phyloP scores from a whole-genome alignment of 345 rosid species.

The Pelargonium nanum region DNA sequence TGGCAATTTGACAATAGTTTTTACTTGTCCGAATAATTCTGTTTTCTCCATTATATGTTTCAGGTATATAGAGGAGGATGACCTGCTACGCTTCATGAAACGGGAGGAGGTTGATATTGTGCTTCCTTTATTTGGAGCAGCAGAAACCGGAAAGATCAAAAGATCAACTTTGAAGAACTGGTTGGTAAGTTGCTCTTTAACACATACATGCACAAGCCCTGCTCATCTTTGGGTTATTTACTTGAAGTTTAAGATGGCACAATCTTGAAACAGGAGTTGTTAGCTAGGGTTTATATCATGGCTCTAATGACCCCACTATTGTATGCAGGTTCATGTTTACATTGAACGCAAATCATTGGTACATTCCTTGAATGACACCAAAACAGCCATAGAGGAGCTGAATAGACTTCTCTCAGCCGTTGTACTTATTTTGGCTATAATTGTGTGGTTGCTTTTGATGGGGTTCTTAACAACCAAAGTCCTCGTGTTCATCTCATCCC shows the following conservation, averaged over 20 bases:
- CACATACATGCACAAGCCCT: neutral
- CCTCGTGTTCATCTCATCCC: neutral
- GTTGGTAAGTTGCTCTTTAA: conserved; percentile 32
- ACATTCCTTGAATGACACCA: neutral
- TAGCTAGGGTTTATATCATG: neutral
- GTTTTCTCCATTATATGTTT: conserved; percentile 2
- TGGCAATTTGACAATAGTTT: neutral
- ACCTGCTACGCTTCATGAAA: conserved; percentile 53
- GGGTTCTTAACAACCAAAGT: neutral
- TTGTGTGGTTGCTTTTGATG: neutral
- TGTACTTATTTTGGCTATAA: neutral
- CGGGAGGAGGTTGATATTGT: conserved; percentile 42
- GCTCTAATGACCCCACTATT: neutral
- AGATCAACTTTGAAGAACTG: conserved; percentile 47
- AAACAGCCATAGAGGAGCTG: neutral
- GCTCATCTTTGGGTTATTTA: no score
- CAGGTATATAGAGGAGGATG: conserved; percentile 60
- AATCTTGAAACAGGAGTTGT: neutral
- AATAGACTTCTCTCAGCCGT: neutral
- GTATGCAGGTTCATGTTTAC: neutral
- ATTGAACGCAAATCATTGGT: neutral
- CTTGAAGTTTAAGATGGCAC: neutral
- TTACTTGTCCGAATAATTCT: neutral
- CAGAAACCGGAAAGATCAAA: conserved; percentile 48
- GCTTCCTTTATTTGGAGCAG: conserved; percentile 45